Percentiles rank a stretch among this genome's conserved stretches.
These are phyloP conservation scores for Lasiodiplodia sp. DNA, from an alignment of 2,329 filamentous ascomycete species.

Conservation along the genomic window DNA sequence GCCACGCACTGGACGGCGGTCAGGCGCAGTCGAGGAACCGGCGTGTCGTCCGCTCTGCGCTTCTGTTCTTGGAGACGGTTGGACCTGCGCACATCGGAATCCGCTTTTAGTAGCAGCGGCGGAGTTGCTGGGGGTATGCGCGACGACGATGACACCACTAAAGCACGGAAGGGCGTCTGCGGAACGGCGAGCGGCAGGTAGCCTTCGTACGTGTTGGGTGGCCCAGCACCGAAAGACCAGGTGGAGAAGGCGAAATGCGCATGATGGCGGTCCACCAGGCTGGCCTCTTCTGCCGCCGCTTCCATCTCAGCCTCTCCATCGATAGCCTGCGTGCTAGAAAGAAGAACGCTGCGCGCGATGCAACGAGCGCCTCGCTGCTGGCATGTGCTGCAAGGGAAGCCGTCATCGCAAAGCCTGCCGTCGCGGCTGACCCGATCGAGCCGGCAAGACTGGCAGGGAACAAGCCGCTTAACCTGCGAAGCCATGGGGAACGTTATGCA, in stretches of 20 bases:
- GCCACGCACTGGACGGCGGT: neutral
- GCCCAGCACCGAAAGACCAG: neutral
- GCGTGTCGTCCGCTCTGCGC: neutral
- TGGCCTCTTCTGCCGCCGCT: neutral
- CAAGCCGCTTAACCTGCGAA: neutral
- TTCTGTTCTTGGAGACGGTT: neutral
- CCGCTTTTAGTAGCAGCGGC: neutral
- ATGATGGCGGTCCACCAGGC: neutral
- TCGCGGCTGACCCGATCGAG: neutral
- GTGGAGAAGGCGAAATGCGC: neutral
- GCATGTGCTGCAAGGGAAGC: neutral
- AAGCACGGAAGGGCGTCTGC: neutral
- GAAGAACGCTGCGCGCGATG: neutral
- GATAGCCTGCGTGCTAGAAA: neutral
- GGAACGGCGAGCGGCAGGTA: neutral
- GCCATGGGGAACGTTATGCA: neutral
- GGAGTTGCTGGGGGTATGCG: neutral
- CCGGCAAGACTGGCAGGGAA: neutral
- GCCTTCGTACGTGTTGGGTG: neutral
- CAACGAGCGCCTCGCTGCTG: neutral
- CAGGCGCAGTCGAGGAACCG: neutral
- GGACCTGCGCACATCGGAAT: constrained; percentile 1
- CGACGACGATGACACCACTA: neutral
- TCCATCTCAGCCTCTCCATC: constrained; percentile 5
- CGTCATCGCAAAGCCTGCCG: neutral